Evolutionary conservation across 176 grass and related monocot genomes (phyloP).

Genomic region (Cenchrus americanus): DNA sequence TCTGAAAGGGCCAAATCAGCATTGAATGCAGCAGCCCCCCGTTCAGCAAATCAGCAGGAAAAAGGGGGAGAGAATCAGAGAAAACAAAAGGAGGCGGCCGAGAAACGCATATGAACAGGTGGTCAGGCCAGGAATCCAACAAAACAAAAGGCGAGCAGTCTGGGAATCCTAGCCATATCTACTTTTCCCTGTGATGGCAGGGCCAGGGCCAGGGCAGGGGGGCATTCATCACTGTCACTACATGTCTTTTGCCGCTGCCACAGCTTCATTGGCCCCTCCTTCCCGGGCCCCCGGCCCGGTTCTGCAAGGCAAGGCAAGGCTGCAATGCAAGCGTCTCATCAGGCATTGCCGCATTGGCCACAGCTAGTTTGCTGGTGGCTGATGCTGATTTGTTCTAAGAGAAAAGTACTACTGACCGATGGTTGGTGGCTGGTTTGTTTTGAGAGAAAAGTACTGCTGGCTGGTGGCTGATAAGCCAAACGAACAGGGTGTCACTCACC

Average conservation of each 20-base stretch:
- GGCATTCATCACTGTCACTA: background rate
- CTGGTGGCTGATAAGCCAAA: no score
- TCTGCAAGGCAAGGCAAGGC: background rate
- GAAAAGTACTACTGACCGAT: no score
- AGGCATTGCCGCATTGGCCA: no score
- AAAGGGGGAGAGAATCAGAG: background rate
- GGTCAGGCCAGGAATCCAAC: slow-evolving; percentile 17
- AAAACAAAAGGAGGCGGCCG: no score
- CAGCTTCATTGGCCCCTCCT: background rate
- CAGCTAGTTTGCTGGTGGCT: no score
- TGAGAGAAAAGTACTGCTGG: no score
- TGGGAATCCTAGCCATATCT: slow-evolving; percentile 29
- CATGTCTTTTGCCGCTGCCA: slow-evolving; percentile 33
- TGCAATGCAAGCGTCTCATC: background rate
- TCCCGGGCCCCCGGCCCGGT: background rate
- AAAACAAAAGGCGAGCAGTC: slow-evolving; percentile 30
- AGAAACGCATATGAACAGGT: background rate
- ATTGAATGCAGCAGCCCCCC: background rate
- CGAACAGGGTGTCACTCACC: background rate
- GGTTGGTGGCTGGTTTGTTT: no score
- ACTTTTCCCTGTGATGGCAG: slow-evolving; percentile 28
- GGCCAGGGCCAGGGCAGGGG: background rate
- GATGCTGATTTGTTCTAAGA: no score
- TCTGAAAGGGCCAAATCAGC: slow-evolving; percentile 15
- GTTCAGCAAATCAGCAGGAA: background rate